Conservation (phyloP, 257 asterid genomes). For the Cinchona pubescens region DNA sequence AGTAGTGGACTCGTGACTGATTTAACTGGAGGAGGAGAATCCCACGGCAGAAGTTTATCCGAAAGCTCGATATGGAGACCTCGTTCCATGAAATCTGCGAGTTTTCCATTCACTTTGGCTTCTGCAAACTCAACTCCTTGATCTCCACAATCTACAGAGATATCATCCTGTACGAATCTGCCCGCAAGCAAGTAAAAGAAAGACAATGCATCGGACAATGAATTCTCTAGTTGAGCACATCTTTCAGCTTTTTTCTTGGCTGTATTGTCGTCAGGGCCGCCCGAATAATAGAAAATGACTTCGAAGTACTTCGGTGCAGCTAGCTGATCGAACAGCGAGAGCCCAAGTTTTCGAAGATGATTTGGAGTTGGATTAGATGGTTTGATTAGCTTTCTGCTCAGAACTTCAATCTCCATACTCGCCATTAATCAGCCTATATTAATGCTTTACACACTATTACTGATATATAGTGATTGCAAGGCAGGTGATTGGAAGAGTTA, state of each 20-base stretch:
- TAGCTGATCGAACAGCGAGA: conserved; percentile 22
- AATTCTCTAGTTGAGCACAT: conserved; percentile 15
- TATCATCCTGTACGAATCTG: conserved; percentile 10
- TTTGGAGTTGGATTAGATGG: conserved; percentile 26
- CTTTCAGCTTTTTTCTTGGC: neutral
- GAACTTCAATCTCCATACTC: conserved; percentile 7
- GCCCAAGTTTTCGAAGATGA: conserved; percentile 13
- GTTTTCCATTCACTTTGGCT: conserved; percentile 12
- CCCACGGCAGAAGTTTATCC: conserved; percentile 13
- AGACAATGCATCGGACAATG: conserved; percentile 14
- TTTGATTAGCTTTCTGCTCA: conserved; percentile 22
- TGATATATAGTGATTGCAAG: too few species aligned
- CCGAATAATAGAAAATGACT: too few species aligned
- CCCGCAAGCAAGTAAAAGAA: conserved; percentile 28
- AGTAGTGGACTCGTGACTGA: conserved; percentile 7
- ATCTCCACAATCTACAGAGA: conserved; percentile 22
- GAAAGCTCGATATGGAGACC: neutral
- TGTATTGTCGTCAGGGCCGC: neutral
- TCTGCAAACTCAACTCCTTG: conserved; percentile 27
- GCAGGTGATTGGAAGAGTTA: too few species aligned
- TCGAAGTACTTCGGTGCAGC: conserved; percentile 7
- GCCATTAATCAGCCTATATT: too few species aligned
- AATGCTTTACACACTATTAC: too few species aligned
- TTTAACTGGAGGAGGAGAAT: neutral
- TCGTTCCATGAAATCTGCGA: neutral